Evolutionary conservation across 1,284 basidiomycete genomes (phyloP).

Genomic region (Naganishia liquefaciens): DNA sequence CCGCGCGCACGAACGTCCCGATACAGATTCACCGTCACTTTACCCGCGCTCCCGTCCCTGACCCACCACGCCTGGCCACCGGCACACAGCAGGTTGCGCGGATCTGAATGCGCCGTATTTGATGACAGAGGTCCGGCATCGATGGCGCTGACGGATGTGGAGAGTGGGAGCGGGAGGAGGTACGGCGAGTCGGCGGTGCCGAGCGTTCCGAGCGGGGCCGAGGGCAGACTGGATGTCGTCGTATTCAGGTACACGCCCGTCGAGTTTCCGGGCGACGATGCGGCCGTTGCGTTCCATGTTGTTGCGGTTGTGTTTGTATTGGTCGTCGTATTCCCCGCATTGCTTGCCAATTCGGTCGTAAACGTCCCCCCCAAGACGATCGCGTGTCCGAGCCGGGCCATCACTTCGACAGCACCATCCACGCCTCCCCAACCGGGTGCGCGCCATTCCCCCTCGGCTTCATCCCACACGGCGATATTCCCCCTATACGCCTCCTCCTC

Average conservation of each 20-base stretch:
- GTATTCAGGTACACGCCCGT: constrained; percentile 70
- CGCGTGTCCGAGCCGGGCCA: constrained; percentile 72
- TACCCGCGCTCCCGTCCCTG: constrained; percentile 66
- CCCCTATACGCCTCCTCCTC: not conserved
- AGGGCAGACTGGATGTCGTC: constrained; percentile 56
- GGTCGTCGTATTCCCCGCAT: constrained; percentile 57
- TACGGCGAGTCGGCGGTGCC: constrained; percentile 86
- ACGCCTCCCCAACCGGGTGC: constrained; percentile 77
- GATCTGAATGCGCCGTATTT: constrained; percentile 66
- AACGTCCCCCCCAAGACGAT: constrained; percentile 89
- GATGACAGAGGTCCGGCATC: constrained; percentile 65
- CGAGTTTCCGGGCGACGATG: constrained; percentile 58
- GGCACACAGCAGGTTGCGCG: constrained; percentile 80
- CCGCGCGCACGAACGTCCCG: constrained; percentile 64
- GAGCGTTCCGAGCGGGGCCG: constrained; percentile 57
- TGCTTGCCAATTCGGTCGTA: constrained; percentile 55
- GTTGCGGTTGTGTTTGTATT: constrained; percentile 65
- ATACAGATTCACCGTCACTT: constrained; percentile 75
- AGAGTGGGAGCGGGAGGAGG: constrained; percentile 79
- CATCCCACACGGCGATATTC: constrained; percentile 18
- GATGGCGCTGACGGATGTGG: constrained; percentile 62
- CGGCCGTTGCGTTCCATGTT: too few species aligned
- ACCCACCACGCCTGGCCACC: constrained; percentile 76
- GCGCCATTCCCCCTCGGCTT: not conserved
- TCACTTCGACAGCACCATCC: constrained; percentile 74